These are phyloP conservation scores for Cryptococcus amylolentus DNA, from an alignment of 1,284 basidiomycete species.

Conservation along the genomic window DNA sequence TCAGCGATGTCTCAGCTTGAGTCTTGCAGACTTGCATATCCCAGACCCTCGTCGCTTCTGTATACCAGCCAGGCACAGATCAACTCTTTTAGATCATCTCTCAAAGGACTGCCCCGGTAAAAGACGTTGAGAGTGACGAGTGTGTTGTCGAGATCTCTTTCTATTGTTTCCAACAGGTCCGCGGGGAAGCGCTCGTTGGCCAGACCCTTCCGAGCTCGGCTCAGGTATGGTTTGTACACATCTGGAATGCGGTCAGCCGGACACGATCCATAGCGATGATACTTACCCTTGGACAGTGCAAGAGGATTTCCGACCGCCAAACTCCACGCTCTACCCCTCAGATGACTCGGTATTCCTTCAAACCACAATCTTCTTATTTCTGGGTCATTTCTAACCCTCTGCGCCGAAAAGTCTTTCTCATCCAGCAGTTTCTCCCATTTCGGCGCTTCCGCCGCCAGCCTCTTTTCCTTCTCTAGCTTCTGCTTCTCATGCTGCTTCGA, in stretches of 20 bases:
- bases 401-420: conserved; percentile 23
- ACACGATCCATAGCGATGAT: neutral
- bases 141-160: conserved; percentile 73
- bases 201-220: conserved; percentile 70
- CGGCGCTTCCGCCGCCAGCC: conserved; percentile 31
- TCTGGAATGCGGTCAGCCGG: conserved; percentile 53
- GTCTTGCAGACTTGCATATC: conserved; percentile 58
- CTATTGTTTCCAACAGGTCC: conserved; percentile 66
- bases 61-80: conserved; percentile 88
- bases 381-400: conserved; percentile 35
- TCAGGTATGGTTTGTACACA: conserved; percentile 67
- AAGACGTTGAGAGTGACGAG: conserved; percentile 89
- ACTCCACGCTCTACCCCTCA: conserved; percentile 83
- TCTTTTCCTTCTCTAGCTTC: conserved; percentile 36
- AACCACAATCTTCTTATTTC: conserved; percentile 79
- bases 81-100: conserved; percentile 80
- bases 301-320: conserved; percentile 82
- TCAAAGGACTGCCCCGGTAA: conserved; percentile 72
- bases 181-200: conserved; percentile 68
- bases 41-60: conserved; percentile 78
- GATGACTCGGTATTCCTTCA: conserved; percentile 80
- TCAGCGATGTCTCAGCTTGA: neutral
- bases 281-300: conserved; percentile 76
- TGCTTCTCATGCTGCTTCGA: conserved; percentile 22
- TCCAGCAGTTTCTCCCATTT: conserved; percentile 42